Evolutionary conservation across 176 grass and related monocot genomes (phyloP), one percentile per base, ranked within the genome.

Genomic region (Carex parvula): DNA sequence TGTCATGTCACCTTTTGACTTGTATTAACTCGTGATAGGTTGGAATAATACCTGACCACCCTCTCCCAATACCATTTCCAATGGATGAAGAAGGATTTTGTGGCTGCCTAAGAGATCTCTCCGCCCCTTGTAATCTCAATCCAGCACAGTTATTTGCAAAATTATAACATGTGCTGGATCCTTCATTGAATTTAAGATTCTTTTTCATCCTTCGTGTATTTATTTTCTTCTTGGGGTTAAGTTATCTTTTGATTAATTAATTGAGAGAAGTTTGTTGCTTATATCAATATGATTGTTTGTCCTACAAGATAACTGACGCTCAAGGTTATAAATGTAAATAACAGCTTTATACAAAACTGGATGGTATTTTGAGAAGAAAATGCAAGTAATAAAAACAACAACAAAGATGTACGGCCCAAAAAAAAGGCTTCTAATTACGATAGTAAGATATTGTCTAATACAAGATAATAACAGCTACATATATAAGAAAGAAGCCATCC

Each of bases 11-110:
- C 9, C 3, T 75, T 75, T 30, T 30, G 21, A 53, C 21, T 54
- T 71, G 4, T 17, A 32, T 8, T 65, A 79, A 70, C 71, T 52
- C 46, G 56, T 77, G 60, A 57, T 84, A 93, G 94, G 91, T 93
- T 80, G 94, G 94, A 59, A 90, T 97, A 74, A 87, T 75, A 32
- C 94, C 94, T 0, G 94, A 97, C 55, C 84, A 89, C 48, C 81
- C 89, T 8, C 86, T 93, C 58, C 94, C 94, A 17, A 55, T 86
- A 15, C 72, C 86, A 61, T 93, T 97, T 80, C 94, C 91, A 37
- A 69, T 83, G 14, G 91, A 91, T 71, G 91, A 90, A 85, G 91
- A 97, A 83, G 88, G 48, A 18, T 91, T 97, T 65, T 97, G 94
- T 73, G 83, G 81, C 52, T 97, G 91, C 58, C 65, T 90, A 10